These are phyloP conservation scores for Spergularia azorica DNA, from an alignment of 179 eudicot genomes.

Conservation along the genomic window DNA sequence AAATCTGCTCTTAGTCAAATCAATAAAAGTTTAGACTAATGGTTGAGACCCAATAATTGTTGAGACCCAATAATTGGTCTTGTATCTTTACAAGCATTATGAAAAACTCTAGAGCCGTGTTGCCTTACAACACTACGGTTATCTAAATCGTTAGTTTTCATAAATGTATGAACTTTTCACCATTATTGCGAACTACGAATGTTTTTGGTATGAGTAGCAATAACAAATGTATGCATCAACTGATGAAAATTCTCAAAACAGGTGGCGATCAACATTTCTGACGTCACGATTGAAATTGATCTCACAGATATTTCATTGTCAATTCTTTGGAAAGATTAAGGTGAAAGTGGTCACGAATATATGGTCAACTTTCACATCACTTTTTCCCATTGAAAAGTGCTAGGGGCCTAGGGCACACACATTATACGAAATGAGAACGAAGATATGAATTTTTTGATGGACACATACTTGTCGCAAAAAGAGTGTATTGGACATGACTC, in stretches of 20 bases:
- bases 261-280: background rate
- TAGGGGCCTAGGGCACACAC: constrained; percentile 2
- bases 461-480: constrained; percentile 33
- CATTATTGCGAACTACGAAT: no score
- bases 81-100: no score
- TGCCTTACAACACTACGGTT: no score
- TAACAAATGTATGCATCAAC: no score
- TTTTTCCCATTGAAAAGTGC: constrained; percentile 13
- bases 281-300: background rate
- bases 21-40: no score
- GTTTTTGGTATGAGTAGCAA: no score
- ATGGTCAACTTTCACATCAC: constrained; percentile 18
- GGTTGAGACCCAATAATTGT: no score
- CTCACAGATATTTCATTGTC: background rate
- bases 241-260: background rate
- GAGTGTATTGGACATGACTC: constrained; percentile 30
- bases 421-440: background rate
- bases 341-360: background rate
- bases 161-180: no score
- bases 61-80: no score
- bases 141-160: no score
- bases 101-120: no score
- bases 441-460: background rate
- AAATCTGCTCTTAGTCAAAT: no score
- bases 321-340: background rate